phyloP scores from a whole-genome alignment of 176 grass and related monocot species.

The Aegilops tauschii region DNA sequence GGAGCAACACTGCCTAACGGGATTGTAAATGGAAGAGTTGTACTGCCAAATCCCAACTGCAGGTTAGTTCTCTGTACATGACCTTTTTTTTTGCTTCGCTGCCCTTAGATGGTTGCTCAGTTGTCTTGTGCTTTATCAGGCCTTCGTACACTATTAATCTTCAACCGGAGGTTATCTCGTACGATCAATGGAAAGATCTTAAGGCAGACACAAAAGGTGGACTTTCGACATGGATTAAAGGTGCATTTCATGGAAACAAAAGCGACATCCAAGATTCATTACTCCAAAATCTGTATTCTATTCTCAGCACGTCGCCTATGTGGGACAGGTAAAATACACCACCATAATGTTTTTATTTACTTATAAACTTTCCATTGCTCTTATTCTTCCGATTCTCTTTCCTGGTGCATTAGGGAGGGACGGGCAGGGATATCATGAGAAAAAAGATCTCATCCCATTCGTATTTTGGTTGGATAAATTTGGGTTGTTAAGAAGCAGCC shows the following conservation, averaged over 20 bases:
- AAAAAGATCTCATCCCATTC: not conserved
- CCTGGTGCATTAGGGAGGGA: not conserved
- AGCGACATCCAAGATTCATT: conserved; percentile 55
- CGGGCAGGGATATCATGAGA: not conserved
- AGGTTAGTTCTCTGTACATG: conserved; percentile 30
- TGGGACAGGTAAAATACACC: conserved; percentile 73
- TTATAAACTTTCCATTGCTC: not conserved
- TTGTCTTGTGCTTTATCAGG: conserved; percentile 37
- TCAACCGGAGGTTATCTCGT: conserved; percentile 60
- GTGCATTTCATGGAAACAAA: conserved; percentile 69
- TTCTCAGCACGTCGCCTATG: conserved; percentile 88
- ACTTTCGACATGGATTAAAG: conserved; percentile 88
- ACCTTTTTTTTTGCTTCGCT: conserved; percentile 6
- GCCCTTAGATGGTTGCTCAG: not conserved
- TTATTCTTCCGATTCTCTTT: not conserved
- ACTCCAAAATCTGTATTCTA: conserved; percentile 68
- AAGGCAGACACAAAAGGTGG: conserved; percentile 67
- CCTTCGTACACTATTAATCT: conserved; percentile 61
- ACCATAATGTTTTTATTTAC: not conserved
- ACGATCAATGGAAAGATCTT: conserved; percentile 73
- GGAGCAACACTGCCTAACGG: conserved; percentile 67
- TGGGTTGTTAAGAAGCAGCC: not conserved
- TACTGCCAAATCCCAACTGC: conserved; percentile 81
- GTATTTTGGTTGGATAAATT: not conserved
- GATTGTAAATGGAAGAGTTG: conserved; percentile 58